phyloP scores from a whole-genome alignment of 2,329 filamentous ascomycete genomes.

The Albophoma yamanashiensis region DNA sequence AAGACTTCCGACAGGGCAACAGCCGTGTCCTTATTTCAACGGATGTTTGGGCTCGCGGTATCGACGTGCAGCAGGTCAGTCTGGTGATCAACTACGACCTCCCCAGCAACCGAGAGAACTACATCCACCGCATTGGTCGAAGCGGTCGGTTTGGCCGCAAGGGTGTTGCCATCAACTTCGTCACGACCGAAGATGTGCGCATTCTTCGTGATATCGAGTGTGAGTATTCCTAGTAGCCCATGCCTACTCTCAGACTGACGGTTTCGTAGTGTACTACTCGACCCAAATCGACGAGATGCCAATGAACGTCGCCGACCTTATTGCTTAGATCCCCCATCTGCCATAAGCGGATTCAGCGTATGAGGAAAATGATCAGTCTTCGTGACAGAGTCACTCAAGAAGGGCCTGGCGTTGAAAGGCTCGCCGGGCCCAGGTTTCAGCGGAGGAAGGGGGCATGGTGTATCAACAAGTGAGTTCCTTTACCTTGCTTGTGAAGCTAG shows the following conservation, averaged over 20 bases:
- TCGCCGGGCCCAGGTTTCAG: neutral
- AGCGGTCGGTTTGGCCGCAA: constrained; percentile 94
- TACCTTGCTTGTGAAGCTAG: neutral
- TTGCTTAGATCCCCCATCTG: constrained; percentile 27
- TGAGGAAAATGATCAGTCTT: neutral
- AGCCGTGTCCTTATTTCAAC: constrained; percentile 94
- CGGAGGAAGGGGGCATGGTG: constrained; percentile 1
- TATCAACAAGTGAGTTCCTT: neutral
- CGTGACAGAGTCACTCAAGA: neutral
- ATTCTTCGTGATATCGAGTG: constrained; percentile 95
- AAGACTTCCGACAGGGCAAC: constrained; percentile 95
- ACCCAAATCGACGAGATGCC: constrained; percentile 99
- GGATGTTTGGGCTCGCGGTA: constrained; percentile 95
- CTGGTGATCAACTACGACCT: constrained; percentile 99
- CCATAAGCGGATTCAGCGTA: neutral
- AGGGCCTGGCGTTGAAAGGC: neutral
- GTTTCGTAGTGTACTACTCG: constrained; percentile 68
- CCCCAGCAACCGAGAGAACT: constrained; percentile 97
- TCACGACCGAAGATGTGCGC: constrained; percentile 94
- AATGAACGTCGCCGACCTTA: constrained; percentile 73
- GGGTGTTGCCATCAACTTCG: constrained; percentile 99
- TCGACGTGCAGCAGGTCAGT: constrained; percentile 97
- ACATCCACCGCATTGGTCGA: constrained; percentile 96
- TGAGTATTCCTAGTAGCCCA: constrained; percentile 33
- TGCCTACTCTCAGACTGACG: constrained; percentile 17